Conservation (phyloP, 805 yeast genomes). For the Teunomyces tritomae region DNA sequence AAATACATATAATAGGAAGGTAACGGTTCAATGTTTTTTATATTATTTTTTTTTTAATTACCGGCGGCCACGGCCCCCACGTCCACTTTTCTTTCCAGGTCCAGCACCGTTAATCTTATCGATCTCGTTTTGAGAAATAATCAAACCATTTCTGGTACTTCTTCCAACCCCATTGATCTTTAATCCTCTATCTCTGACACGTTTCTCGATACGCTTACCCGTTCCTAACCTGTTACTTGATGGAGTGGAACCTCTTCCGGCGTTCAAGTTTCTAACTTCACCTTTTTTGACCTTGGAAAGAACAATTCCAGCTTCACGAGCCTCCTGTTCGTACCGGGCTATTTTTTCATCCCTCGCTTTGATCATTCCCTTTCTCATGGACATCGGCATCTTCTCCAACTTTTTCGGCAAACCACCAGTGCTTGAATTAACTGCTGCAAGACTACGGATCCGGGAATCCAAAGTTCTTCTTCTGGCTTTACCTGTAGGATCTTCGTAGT, state of each 20-base stretch:
- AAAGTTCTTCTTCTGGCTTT: constrained; percentile 65
- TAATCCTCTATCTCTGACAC: constrained; percentile 71
- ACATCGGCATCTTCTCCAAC: constrained; percentile 84
- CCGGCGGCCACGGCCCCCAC: constrained; percentile 4
- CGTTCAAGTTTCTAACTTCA: constrained; percentile 53
- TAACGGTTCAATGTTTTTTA: too few species aligned
- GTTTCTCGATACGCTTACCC: constrained; percentile 36
- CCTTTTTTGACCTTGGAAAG: constrained; percentile 70
- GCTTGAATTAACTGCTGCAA: constrained; percentile 42
- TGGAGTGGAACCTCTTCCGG: constrained; percentile 53
- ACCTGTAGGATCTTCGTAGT: constrained; percentile 63
- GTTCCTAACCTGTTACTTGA: constrained; percentile 53
- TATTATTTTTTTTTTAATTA: not conserved
- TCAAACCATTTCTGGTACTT: constrained; percentile 75
- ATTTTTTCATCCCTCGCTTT: constrained; percentile 52
- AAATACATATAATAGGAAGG: not conserved
- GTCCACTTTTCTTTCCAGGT: constrained; percentile 10
- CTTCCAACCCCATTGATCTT: constrained; percentile 73
- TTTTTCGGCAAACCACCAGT: constrained; percentile 44
- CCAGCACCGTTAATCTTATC: constrained; percentile 35
- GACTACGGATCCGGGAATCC: constrained; percentile 51
- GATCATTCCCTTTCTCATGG: constrained; percentile 81
- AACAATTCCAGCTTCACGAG: constrained; percentile 88
- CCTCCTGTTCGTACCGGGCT: constrained; percentile 65
- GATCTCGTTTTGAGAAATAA: constrained; percentile 66